These are phyloP conservation scores for Laguncularia racemosa DNA, from an alignment of 345 rosid species.

Conservation along the genomic window DNA sequence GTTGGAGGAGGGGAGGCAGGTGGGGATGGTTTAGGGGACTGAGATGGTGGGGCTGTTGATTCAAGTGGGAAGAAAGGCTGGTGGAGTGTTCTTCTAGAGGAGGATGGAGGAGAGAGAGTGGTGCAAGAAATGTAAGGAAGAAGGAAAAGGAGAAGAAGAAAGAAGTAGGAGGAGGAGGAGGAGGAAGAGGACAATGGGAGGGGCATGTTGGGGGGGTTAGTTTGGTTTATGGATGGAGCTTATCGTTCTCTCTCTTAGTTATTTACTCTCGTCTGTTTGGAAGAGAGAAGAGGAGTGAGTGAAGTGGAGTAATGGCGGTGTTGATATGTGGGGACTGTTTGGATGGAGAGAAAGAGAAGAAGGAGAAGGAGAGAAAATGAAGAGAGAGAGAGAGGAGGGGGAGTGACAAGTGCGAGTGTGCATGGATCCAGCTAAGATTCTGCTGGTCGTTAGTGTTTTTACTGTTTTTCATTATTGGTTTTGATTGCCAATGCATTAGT, in stretches of 20 bases:
- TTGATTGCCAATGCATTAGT: not conserved
- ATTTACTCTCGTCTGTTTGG: constrained; percentile 7
- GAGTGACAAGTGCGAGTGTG: not conserved
- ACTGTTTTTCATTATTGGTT: not conserved
- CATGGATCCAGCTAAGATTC: constrained; percentile 85
- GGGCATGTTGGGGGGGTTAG: constrained; percentile 31
- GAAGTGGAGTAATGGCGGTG: constrained; percentile 8
- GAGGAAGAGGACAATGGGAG: constrained; percentile 1
- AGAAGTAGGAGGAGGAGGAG: constrained; percentile 11
- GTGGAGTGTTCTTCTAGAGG: constrained; percentile 57
- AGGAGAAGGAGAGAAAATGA: not conserved
- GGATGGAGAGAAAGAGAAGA: constrained; percentile 1
- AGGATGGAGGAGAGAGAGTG: constrained; percentile 2
- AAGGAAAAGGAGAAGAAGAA: constrained; percentile 16
- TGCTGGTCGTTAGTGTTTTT: constrained; percentile 21
- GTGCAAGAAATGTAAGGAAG: constrained; percentile 6
- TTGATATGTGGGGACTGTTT: constrained; percentile 1
- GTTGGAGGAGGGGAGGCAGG: constrained; percentile 28
- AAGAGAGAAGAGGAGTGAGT: constrained; percentile 1
- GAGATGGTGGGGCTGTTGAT: constrained; percentile 15
- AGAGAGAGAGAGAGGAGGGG: not conserved
- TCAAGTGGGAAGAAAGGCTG: constrained; percentile 51
- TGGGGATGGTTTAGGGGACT: constrained; percentile 33
- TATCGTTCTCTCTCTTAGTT: not conserved
- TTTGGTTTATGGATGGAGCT: not conserved